These are phyloP conservation scores for Kalanchoe fedtschenkoi DNA, from an alignment of 164 flowering plant species.

Conservation along the genomic window DNA sequence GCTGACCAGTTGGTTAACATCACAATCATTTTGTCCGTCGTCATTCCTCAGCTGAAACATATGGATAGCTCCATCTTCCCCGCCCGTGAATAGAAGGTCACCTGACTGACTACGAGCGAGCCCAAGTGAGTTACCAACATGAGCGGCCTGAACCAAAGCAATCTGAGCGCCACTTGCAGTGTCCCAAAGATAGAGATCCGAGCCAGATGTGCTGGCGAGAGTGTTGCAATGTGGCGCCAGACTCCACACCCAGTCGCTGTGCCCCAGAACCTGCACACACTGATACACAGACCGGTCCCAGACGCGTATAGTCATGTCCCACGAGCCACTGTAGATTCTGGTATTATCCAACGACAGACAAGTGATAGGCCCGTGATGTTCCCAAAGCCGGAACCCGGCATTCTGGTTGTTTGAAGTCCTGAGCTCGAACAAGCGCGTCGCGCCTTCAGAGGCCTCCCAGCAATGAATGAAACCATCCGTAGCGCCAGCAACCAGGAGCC, in stretches of 20 bases:
- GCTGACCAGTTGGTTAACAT: constrained; percentile 33
- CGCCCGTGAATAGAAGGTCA: constrained; percentile 76
- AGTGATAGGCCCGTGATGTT: constrained; percentile 76
- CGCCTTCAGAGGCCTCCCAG: constrained; percentile 64
- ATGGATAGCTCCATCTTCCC: constrained; percentile 79
- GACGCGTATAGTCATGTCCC: constrained; percentile 92
- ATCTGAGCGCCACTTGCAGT: constrained; percentile 26
- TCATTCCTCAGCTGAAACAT: constrained; percentile 60
- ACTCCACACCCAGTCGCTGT: constrained; percentile 81
- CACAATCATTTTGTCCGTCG: constrained; percentile 4
- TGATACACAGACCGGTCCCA: constrained; percentile 67
- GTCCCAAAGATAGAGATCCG: constrained; percentile 80
- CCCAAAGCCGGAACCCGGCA: constrained; percentile 65
- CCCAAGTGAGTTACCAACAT: constrained; percentile 48
- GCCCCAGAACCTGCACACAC: constrained; percentile 54
- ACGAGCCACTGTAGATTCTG: constrained; percentile 87
- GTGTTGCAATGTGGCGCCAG: constrained; percentile 61
- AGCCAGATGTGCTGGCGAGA: constrained; percentile 60
- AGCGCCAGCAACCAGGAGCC: constrained; percentile 76
- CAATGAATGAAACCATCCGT: constrained; percentile 82
- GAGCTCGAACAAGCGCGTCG: constrained; percentile 58
- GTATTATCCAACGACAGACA: constrained; percentile 66
- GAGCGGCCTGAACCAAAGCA: constrained; percentile 34
- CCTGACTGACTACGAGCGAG: constrained; percentile 71
- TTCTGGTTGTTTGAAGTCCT: constrained; percentile 25